Evolutionary conservation across 495 filamentous ascomycete species (phyloP), one percentile per base, ranked within the genome.

Genomic region (Penicillium arizonense): DNA sequence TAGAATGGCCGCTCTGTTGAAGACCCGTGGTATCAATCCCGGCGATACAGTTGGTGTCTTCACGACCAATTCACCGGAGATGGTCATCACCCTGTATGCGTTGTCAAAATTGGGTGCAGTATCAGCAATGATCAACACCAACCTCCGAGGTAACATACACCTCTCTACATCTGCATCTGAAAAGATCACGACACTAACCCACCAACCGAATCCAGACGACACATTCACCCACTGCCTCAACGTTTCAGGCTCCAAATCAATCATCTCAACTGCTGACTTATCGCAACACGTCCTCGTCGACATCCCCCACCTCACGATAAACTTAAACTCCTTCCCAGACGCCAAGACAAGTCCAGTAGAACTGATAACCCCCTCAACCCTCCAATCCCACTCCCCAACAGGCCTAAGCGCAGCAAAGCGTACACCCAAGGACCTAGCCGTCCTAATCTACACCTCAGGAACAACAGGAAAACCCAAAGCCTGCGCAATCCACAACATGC

Each of bases 381-480:
- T 77, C 5, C 70, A 71, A 33, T 72, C 72, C 47, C 64, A 71
- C 44, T 66, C 71, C 1, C 68, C 75, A 9, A 49, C 57, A 0
- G 68, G 57, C 13, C 20, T 73, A 4, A 3, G 46, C 18, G 47
- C 69, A 14, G 73, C 76, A 0, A 79, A 76, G 44, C 59, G 69
- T 20, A 65, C 47, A 0, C 63, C 61, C 3, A 71, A 72, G 4
- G 83, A 87, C 50, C 79, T 89, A 64, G 82, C 78, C 0, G 77
- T 84, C 10, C 74, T 96, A 28, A 90, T 96, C 40, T 96, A 87
- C 68, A 96, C 91, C 5, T 83, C 86, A 32, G 91, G 91, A 4
- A 96, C 91, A 3, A 96, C 91, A 0, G 94, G 94, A 5, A 78
- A 96, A 38, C 94, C 94, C 0, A 98, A 98, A 67, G 83, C 90